A percentile compares a stretch with the other conserved stretches of the same genome.
Conservation (phyloP, 345 rosid genomes). For the Reutealis trisperma region DNA sequence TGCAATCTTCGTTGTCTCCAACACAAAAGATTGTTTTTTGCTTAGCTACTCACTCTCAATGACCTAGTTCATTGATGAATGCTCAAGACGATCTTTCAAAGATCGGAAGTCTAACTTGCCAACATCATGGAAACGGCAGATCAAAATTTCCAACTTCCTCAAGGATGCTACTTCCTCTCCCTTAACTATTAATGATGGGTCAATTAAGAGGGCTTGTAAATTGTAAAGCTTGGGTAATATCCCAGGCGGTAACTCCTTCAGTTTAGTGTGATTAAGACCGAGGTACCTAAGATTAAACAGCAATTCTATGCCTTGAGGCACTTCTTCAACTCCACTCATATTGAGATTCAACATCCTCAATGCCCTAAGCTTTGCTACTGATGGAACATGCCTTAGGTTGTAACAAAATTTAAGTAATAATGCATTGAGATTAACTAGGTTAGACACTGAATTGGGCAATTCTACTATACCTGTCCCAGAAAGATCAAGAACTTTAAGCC, state of each 20-base stretch:
- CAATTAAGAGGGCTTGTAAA: slow-evolving; percentile 12
- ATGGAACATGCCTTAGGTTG: slow-evolving; percentile 4
- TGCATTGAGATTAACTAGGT: slow-evolving; percentile 18
- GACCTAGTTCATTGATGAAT: too few species aligned
- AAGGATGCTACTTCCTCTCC: slow-evolving; percentile 18
- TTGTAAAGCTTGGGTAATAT: slow-evolving; percentile 11
- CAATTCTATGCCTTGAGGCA: slow-evolving; percentile 17
- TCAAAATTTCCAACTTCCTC: slow-evolving; percentile 1
- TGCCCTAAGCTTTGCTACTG: slow-evolving; percentile 10
- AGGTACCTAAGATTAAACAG: slow-evolving; percentile 22
- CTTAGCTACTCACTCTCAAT: too few species aligned
- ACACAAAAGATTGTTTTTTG: too few species aligned
- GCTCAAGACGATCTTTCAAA: too few species aligned
- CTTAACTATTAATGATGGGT: not conserved
- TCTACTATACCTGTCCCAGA: not conserved
- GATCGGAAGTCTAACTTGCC: too few species aligned
- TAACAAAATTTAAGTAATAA: slow-evolving; percentile 7
- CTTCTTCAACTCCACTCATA: not conserved
- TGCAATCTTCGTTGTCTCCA: too few species aligned
- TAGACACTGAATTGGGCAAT: not conserved
- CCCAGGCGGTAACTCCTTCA: slow-evolving; percentile 7
- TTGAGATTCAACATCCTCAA: slow-evolving; percentile 20
- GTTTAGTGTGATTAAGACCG: not conserved
- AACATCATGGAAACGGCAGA: not conserved
- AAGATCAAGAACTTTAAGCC: not conserved